Percentiles rank a stretch among this genome's conserved stretches.
phyloP scores from a whole-genome alignment of 345 rosid species.

The Camelina hispida region DNA sequence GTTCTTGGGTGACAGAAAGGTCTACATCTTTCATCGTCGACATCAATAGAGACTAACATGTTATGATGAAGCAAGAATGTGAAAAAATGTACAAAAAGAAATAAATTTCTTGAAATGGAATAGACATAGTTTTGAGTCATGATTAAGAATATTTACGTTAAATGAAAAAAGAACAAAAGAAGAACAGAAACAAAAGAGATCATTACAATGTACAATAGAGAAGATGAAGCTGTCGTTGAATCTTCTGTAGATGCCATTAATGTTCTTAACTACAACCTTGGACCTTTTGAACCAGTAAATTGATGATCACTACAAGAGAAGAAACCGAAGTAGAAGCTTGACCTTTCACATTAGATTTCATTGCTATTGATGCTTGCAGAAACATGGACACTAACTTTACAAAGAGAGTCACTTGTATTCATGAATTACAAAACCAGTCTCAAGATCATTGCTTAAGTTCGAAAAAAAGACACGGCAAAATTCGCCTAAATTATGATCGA shows the following conservation, averaged over 20 bases:
- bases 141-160: constrained; percentile 44
- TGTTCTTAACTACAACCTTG: constrained; percentile 36
- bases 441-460: constrained; percentile 33
- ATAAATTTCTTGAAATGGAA: constrained; percentile 43
- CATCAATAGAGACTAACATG: constrained; percentile 40
- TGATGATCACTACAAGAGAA: constrained; percentile 23
- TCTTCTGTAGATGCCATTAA: constrained; percentile 32
- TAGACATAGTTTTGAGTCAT: constrained; percentile 40
- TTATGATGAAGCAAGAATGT: constrained; percentile 38
- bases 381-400: constrained; percentile 17
- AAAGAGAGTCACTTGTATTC: constrained; percentile 20
- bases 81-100: constrained; percentile 20
- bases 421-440: constrained; percentile 22
- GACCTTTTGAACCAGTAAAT: constrained; percentile 28
- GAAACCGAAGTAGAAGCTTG: constrained; percentile 8
- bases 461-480: background rate
- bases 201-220: constrained; percentile 40
- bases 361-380: constrained; percentile 3
- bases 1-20: constrained; percentile 36
- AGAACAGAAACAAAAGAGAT: constrained; percentile 17
- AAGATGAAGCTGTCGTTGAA: constrained; percentile 42
- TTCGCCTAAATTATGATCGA: constrained; percentile 31
- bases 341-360: constrained; percentile 7
- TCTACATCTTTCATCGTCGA: constrained; percentile 36
- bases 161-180: constrained; percentile 34